A percentile compares a stretch with the other conserved stretches of the same genome.
Conservation (phyloP, 768 basidiomycete species). For the Leucosporidium scottii region DNA sequence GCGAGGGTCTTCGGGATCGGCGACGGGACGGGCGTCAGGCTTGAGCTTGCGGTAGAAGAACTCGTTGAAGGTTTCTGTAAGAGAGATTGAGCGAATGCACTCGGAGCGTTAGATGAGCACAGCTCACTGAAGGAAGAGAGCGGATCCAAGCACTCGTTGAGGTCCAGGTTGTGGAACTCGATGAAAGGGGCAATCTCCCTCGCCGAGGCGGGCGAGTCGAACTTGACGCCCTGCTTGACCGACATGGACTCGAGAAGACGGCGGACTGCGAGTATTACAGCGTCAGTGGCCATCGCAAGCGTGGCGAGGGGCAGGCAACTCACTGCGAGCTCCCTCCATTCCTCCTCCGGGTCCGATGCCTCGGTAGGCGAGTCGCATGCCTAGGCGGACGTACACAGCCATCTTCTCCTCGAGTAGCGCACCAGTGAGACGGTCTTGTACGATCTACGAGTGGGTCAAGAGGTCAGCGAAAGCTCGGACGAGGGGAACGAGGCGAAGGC, state of each 20-base stretch:
- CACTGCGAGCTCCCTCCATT: slow-evolving; percentile 1
- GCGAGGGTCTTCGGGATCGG: slow-evolving; percentile 62
- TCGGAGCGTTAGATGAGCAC: neutral
- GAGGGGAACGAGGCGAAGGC: neutral
- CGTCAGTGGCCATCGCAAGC: neutral
- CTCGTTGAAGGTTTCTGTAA: slow-evolving; percentile 72
- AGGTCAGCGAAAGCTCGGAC: no score
- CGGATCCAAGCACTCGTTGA: slow-evolving; percentile 75
- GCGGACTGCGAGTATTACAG: slow-evolving; percentile 50
- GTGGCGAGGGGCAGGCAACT: neutral
- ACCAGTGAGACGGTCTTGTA: slow-evolving; percentile 86
- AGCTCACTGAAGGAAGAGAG: slow-evolving; percentile 65
- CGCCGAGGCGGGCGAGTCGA: slow-evolving; percentile 75
- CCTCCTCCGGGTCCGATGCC: slow-evolving; percentile 59
- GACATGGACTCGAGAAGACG: slow-evolving; percentile 80
- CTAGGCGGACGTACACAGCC: slow-evolving; percentile 85
- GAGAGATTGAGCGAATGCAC: neutral
- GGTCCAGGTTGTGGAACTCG: slow-evolving; percentile 76
- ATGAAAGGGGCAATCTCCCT: slow-evolving; percentile 81
- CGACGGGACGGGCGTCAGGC: slow-evolving; percentile 66
- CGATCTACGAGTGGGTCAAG: slow-evolving; percentile 48
- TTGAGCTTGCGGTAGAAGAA: slow-evolving; percentile 66
- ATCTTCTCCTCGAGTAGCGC: slow-evolving; percentile 97
- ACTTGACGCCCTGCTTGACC: slow-evolving; percentile 89
- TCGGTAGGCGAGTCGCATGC: slow-evolving; percentile 82